Evolutionary conservation across 345 rosid genomes (phyloP), one percentile per base, ranked within the genome.

Genomic region (Bruguiera parviflora): DNA sequence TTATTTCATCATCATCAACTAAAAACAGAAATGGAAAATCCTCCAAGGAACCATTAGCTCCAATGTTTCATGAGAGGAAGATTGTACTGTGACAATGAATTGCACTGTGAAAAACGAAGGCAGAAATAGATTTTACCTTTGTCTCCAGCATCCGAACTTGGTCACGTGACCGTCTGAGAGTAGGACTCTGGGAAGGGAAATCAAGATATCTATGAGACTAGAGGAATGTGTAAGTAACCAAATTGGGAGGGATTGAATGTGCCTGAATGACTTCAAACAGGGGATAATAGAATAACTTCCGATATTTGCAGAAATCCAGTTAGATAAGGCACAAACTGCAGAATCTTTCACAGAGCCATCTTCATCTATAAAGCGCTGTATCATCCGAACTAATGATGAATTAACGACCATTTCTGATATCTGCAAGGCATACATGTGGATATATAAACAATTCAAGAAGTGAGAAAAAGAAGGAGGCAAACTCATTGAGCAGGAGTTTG

Each of bases 281-380:
- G 9, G 6, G 31, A 56, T 10, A 56, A 56, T 27, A 24, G 59
- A 4, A 56, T 21, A 56, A 27, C 31, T 56, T 56, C 28, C 59
- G 24, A 56, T 15, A 15, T 24, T 27, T 27, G 28, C 5, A 28
- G 37, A 16, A 51, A 32, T 31, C 58, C 47, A 49, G 25, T 0
- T 8, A n/a, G 5, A 72, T 5, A 69, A 68, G 75, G 72, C 77
- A 79, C 92, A 71, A 76, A 91, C 97, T 61, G 97, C 96, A 1
- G 97, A 88, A 78, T 94, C 93, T 78, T 87, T 91, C 65, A 89
- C 85, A 58, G 83, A 77, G 58, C 96, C 97, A 81, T 91, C 90
- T 78, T 79, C 91, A 64, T 89, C 96, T 49, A 94, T 75, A 74
- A 85, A 84, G 79, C 79, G 87, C 65, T 79, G 84, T 74, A 94